Evolutionary conservation across 257 asterid species (phyloP), one percentile per base, ranked within the genome.

Genomic region (Eustoma russellianum): DNA sequence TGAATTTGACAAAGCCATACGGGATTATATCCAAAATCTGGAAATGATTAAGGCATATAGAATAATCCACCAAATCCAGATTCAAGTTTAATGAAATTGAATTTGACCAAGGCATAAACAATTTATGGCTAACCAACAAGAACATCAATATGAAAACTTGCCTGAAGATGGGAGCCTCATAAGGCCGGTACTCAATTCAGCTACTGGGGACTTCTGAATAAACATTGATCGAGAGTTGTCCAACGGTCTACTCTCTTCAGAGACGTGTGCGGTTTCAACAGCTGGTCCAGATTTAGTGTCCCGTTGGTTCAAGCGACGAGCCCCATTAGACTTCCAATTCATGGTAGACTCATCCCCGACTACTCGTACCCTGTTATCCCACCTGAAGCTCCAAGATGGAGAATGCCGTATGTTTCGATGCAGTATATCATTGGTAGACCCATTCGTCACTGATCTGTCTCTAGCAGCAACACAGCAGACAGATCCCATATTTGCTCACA

Each of bases 401-500:
- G 99, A 92, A 79, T 78, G 72, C 48, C 88, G 79, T 46, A 69
- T 46, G 48, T 85, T 93, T 74, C 93, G 79, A 59, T 79, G 90
- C 57, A 81, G 56, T 54, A 70, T 52, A 47, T 83, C 95, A 48
- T 68, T 59, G 46, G 88, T 75, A 49, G 94, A 63, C 54, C 82
- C 86, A 71, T 75, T 80, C 41, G 80, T 66, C 54, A 79, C 70
- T 24, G 91, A 72, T 71, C 81, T 70, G 72, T 83, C 82, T 76
- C 59, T 35, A n/a, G n/a, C 85, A 69, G 95, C 97, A 56, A 92
- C 91, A 71, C 99, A 92, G 70, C 98, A 92, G 50, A 86, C 98
- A 62, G 98, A 87, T 28, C 98, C 98, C 98, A 92, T 92, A 59
- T 62, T 62, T 38, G 43, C 43, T 38, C 12, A 11, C 9, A 10